Conservation (phyloP, 176 grass and related monocot species). For the Miscanthus lutarioriparius region DNA sequence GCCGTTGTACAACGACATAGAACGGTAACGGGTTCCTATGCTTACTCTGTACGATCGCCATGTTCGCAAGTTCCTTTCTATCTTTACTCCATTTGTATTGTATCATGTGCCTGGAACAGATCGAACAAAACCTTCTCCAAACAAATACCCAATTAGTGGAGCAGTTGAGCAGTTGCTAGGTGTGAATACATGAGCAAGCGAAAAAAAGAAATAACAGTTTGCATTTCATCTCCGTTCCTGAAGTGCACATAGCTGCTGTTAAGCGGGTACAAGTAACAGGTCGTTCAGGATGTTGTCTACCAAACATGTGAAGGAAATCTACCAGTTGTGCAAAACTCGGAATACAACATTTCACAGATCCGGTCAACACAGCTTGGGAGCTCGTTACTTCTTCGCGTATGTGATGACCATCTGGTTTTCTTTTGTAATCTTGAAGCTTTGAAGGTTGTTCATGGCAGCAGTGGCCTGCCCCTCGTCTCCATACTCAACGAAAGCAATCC, state of each 20-base stretch:
- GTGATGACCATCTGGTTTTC: constrained; percentile 85
- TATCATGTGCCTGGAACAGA: too few species aligned
- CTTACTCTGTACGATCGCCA: background rate
- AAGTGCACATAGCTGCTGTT: background rate
- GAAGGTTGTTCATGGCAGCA: constrained; percentile 66
- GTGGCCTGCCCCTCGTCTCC: constrained; percentile 74
- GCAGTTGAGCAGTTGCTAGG: background rate
- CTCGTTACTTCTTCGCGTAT: constrained; percentile 77
- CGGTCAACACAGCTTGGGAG: constrained; percentile 13
- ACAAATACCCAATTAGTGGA: background rate
- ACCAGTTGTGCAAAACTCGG: constrained; percentile 5
- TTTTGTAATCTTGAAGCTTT: constrained; percentile 75
- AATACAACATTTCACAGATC: constrained; percentile 35
- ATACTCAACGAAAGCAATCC: constrained; percentile 95
- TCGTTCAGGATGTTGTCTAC: constrained; percentile 31
- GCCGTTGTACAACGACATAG: too few species aligned
- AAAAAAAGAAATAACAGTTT: background rate
- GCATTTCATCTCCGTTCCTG: background rate
- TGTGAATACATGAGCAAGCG: background rate
- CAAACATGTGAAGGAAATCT: constrained; percentile 18
- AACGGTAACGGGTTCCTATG: background rate
- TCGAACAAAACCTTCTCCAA: background rate
- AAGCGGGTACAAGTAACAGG: background rate
- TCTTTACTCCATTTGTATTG: background rate
- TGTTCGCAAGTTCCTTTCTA: background rate